Percentiles rank a stretch among this genome's conserved stretches.
These are phyloP conservation scores for Microsporum audouinii DNA, from an alignment of 2,329 filamentous ascomycete species.

Conservation along the genomic window DNA sequence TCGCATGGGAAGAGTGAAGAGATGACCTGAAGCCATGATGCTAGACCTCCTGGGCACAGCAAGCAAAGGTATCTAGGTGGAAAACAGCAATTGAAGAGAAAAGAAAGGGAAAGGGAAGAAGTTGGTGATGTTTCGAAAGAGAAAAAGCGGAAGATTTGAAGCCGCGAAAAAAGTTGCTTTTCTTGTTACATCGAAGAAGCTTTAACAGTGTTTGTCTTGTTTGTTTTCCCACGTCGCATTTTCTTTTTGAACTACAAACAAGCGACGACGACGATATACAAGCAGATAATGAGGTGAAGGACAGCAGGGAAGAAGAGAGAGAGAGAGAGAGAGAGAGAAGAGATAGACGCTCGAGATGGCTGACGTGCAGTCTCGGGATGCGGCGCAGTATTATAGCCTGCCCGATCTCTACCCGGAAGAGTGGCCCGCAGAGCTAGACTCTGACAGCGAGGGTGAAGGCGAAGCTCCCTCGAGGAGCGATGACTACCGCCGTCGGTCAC, in stretches of 20 bases:
- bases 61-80: neutral
- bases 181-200: slow-evolving; percentile 2
- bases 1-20: slow-evolving; percentile 62
- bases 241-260: neutral
- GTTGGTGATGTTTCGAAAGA: neutral
- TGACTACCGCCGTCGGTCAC: slow-evolving; percentile 43
- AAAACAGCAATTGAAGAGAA: neutral
- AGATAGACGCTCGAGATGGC: slow-evolving; percentile 37
- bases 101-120: neutral
- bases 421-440: slow-evolving; percentile 77
- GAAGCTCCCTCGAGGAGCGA: slow-evolving; percentile 17
- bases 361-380: slow-evolving; percentile 56
- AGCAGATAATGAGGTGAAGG: neutral
- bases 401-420: slow-evolving; percentile 63
- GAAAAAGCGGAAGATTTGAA: neutral
- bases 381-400: slow-evolving; percentile 85
- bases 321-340: neutral
- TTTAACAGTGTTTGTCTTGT: slow-evolving; percentile 10
- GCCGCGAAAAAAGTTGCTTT: neutral
- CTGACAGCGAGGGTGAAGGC: slow-evolving; percentile 55
- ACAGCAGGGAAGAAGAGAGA: neutral
- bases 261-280: neutral
- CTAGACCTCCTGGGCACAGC: slow-evolving; percentile 13
- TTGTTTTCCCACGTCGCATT: neutral
- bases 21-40: slow-evolving; percentile 75